Evolutionary conservation across 805 yeast genomes (phyloP).

Genomic region (Lipomyces yamadae): DNA sequence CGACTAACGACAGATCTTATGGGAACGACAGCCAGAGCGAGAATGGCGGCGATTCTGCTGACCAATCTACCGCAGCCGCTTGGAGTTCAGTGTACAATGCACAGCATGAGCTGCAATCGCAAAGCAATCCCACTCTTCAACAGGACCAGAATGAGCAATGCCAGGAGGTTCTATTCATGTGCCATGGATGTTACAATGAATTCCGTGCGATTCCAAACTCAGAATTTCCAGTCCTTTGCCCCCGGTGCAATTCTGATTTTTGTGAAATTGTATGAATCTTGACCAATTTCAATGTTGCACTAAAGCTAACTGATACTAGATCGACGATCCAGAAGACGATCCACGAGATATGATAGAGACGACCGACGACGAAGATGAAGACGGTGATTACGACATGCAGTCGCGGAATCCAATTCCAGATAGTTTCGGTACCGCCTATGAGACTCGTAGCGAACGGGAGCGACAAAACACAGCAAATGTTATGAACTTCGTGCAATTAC

Average conservation of each 20-base stretch:
- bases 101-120: not conserved
- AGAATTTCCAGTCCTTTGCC: conserved; percentile 33
- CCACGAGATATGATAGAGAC: conserved; percentile 17
- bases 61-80: not conserved
- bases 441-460: conserved; percentile 9
- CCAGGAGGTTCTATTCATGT: conserved; percentile 14
- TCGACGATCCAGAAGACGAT: conserved; percentile 14
- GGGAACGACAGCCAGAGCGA: not conserved
- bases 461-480: conserved; percentile 21
- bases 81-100: conserved; percentile 4
- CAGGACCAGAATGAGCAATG: not conserved
- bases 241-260: conserved; percentile 35
- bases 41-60: conserved; percentile 1
- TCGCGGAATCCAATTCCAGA: not conserved
- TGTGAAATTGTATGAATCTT: conserved; percentile 33
- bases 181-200: conserved; percentile 34
- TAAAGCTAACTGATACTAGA: not conserved
- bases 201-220: conserved; percentile 15
- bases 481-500: conserved; percentile 18
- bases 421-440: conserved; percentile 2
- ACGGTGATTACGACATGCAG: conserved; percentile 41
- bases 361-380: conserved; percentile 51
- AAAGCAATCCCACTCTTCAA: not conserved
- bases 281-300: not conserved
- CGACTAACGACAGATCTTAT: not conserved